These are phyloP conservation scores for Cryptococcus wingfieldii DNA, from an alignment of 1,284 basidiomycete species.

Conservation along the genomic window DNA sequence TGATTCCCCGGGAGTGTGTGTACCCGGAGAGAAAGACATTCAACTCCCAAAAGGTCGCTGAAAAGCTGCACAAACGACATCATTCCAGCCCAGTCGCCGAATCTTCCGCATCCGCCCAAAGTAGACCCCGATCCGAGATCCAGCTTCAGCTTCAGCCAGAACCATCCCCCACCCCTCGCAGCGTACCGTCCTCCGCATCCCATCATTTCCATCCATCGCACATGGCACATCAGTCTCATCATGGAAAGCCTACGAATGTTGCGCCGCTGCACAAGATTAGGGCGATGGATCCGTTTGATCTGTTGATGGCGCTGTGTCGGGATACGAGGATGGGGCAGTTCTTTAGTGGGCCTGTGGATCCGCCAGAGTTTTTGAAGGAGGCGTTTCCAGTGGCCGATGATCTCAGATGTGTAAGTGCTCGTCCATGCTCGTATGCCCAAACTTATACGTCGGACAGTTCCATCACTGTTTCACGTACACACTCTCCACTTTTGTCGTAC, in stretches of 20 bases:
- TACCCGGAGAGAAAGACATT: conserved; percentile 38
- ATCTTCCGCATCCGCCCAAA: conserved; percentile 1
- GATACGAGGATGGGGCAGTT: conserved; percentile 41
- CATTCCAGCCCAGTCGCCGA: conserved; percentile 1
- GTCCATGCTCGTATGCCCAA: not conserved
- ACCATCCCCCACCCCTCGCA: not conserved
- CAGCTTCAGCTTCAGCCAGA: not conserved
- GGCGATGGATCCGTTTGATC: conserved; percentile 26
- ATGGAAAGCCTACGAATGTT: not conserved
- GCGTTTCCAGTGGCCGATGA: conserved; percentile 35
- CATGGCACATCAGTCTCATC: not conserved
- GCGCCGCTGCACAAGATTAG: not conserved
- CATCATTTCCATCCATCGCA: not conserved
- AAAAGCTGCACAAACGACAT: conserved; percentile 25
- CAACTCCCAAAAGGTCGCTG: conserved; percentile 21
- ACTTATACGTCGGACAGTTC: conserved; percentile 19
- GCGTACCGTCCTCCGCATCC: not conserved
- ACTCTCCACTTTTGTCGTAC: conserved; percentile 37
- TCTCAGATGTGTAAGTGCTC: conserved; percentile 29
- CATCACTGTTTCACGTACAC: conserved; percentile 43
- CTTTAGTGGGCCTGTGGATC: conserved; percentile 30
- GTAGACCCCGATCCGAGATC: not conserved
- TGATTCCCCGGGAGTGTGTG: conserved; percentile 23
- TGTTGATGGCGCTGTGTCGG: conserved; percentile 34
- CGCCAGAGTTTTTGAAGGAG: conserved; percentile 34